Evolutionary conservation across 495 filamentous ascomycete species (phyloP).

Genomic region (Annulohypoxylon moriforme): DNA sequence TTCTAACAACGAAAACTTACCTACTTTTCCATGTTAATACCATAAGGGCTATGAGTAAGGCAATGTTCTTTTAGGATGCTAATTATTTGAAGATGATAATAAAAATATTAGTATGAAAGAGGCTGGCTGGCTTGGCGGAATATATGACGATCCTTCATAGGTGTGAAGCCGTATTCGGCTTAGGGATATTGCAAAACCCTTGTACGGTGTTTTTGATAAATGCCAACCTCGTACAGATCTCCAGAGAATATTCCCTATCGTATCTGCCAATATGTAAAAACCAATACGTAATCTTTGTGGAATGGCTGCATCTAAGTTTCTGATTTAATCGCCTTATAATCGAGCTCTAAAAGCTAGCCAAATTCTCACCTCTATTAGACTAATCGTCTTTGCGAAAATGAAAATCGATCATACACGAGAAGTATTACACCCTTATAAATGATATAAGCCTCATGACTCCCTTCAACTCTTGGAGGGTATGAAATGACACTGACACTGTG

Average conservation of each 20-base stretch:
- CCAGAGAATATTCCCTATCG: not conserved
- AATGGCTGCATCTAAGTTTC: too few species aligned
- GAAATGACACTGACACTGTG: too few species aligned
- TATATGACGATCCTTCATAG: not conserved
- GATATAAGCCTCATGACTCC: not conserved
- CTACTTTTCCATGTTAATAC: not conserved
- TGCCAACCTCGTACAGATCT: not conserved
- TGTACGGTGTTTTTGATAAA: not conserved
- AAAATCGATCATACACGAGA: too few species aligned
- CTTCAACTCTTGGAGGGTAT: too few species aligned
- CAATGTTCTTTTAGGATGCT: too few species aligned
- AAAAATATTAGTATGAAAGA: too few species aligned
- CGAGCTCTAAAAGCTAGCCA: too few species aligned
- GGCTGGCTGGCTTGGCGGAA: not conserved
- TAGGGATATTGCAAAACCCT: not conserved
- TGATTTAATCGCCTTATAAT: too few species aligned
- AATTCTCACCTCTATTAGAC: too few species aligned
- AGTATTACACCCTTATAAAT: not conserved
- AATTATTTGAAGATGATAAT: too few species aligned
- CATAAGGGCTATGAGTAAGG: too few species aligned
- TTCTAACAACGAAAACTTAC: not conserved
- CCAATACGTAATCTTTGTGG: not conserved
- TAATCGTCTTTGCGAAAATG: too few species aligned
- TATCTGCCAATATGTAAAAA: not conserved
- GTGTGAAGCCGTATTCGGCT: not conserved